Evolutionary conservation across 2,329 filamentous ascomycete genomes (phyloP), one percentile per base, ranked within the genome.

Genomic region (Diplodia sapinea): DNA sequence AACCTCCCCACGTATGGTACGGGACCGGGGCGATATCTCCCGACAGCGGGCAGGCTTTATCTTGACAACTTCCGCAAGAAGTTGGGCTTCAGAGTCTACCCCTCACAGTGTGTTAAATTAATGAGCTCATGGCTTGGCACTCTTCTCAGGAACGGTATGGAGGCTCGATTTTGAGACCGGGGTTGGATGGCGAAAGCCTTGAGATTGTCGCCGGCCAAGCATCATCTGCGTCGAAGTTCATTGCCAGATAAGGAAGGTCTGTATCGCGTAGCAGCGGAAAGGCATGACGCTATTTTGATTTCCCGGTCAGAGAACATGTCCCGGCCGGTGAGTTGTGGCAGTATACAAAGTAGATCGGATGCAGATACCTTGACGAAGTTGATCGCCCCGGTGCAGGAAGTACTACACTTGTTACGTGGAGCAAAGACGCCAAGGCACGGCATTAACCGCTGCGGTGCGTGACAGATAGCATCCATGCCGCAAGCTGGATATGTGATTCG

Each of bases 211-310:
- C 11, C 26, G 40, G 57, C 57, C 57, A 61, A 61, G 57, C 57
- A 61, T 61, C 36, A 59, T 59, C 12, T 15, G 55, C 2, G 8
- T 29, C 26, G 56, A 31, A 73, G 70, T 67, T 73, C 49, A 64
- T 75, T 74, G 56, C 75, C 71, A 1, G 31, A 72, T 69, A 63
- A 70, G 74, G 75, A 69, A 77, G 75, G 75, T 75, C 68, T 67
- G 38, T 68, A 69, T 52, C 31, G 40, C 40, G 15, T n/a, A 9
- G 56, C 11, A 7, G 56, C 17, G 15, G 36, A 31, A 40, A 59
- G 26, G 36, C 26, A 61, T 17, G 40, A 50, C 57, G 57, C 40
- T 40, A 61, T 43, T 49, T 20, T 5, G 11, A 20, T 13, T 33
- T 15, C 26, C 11, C 57, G 57, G 57, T 29, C 57, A 61, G 15